phyloP scores from a whole-genome alignment of 208 protist species.

The Pavlovales sp. region DNA sequence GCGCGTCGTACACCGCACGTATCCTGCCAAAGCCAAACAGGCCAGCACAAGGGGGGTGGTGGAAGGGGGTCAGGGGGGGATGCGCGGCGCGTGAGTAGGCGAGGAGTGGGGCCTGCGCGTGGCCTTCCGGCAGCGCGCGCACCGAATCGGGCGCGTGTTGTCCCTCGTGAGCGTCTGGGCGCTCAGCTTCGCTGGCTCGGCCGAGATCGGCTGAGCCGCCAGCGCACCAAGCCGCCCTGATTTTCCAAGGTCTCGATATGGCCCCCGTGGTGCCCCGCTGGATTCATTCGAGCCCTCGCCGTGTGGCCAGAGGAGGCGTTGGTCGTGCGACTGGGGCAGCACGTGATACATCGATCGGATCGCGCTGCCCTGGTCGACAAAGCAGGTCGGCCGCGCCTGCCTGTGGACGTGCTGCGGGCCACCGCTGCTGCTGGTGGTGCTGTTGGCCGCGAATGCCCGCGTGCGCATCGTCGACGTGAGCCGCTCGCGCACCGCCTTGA shows the following conservation, averaged over 20 bases:
- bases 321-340: background rate
- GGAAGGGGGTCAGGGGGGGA: too few species aligned
- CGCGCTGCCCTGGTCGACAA: background rate
- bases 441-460: too few species aligned
- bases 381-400: background rate
- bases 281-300: background rate
- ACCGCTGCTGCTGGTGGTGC: too few species aligned
- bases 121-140: too few species aligned
- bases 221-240: too few species aligned
- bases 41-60: too few species aligned
- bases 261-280: background rate
- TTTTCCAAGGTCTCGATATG: too few species aligned
- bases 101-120: too few species aligned
- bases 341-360: background rate
- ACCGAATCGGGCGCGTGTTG: background rate
- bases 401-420: too few species aligned
- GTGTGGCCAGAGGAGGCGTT: too few species aligned
- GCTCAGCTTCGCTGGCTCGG: background rate
- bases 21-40: background rate
- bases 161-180: background rate
- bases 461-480: background rate
- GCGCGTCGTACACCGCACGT: background rate
- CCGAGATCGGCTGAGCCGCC: too few species aligned
- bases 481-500: background rate
- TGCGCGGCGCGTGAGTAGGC: too few species aligned